Percentiles rank a stretch among this genome's conserved stretches.
Conservation (phyloP, 2,329 filamentous ascomycete species). For the Malbranchea zuffiana region DNA sequence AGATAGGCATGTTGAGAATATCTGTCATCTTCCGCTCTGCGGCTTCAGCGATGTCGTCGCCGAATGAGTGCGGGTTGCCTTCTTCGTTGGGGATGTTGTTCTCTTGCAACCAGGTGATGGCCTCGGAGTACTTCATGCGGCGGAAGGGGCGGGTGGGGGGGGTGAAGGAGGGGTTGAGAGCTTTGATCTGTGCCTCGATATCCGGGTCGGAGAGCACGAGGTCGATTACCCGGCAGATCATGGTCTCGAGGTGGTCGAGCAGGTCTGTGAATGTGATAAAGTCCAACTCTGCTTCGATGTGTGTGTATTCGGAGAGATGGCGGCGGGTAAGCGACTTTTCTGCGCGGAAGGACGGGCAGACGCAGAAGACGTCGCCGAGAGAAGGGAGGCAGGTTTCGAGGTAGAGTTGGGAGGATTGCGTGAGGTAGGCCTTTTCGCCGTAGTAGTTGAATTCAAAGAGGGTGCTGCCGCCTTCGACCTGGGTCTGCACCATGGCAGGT, state of each 20-base stretch:
- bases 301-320: constrained; percentile 91
- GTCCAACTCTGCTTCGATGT: constrained; percentile 92
- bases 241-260: constrained; percentile 71
- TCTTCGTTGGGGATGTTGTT: constrained; percentile 92
- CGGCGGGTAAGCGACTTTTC: constrained; percentile 92
- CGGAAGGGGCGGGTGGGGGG: constrained; percentile 74
- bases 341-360: constrained; percentile 96
- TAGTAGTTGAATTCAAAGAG: constrained; percentile 88
- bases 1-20: constrained; percentile 86
- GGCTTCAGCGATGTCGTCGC: constrained; percentile 95
- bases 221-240: constrained; percentile 80
- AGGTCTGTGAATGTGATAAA: constrained; percentile 90
- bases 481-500: constrained; percentile 84
- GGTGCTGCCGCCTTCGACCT: constrained; percentile 85
- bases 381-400: constrained; percentile 88
- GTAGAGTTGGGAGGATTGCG: constrained; percentile 94
- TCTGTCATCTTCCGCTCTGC: constrained; percentile 97
- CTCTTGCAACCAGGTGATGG: constrained; percentile 85
- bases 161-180: constrained; percentile 84
- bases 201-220: constrained; percentile 61
- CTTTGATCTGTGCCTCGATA: constrained; percentile 62
- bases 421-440: constrained; percentile 80
- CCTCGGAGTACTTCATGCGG: constrained; percentile 90
- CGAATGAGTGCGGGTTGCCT: constrained; percentile 77
- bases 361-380: constrained; percentile 91